Evolutionary conservation across 495 filamentous ascomycete genomes (phyloP).

Genomic region (Entonaema liquescens): DNA sequence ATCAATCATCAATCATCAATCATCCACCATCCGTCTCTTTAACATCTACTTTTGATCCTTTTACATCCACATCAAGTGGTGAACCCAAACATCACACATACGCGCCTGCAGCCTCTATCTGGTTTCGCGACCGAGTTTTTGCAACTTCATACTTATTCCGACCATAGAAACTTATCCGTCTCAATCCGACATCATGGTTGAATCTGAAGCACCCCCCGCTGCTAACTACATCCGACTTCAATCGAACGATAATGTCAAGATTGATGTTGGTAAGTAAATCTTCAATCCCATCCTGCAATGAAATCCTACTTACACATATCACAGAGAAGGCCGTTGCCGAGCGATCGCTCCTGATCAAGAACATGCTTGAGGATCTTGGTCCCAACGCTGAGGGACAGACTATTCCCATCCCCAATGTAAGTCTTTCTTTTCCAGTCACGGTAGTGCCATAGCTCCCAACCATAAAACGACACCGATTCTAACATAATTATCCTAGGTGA

Average conservation of each 20-base stretch:
- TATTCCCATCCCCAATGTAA: slow-evolving; percentile 89
- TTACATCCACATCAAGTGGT: not conserved
- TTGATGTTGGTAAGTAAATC: slow-evolving; percentile 46
- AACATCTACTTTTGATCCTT: slow-evolving; percentile 7
- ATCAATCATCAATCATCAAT: not conserved
- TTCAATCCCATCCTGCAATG: not conserved
- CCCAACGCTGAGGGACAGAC: slow-evolving; percentile 68
- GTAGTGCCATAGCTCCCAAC: not conserved
- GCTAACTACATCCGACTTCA: slow-evolving; percentile 28
- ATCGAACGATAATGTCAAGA: slow-evolving; percentile 42
- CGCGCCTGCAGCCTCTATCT: not conserved
- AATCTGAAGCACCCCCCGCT: slow-evolving; percentile 28
- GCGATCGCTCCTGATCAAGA: slow-evolving; percentile 94
- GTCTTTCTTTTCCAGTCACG: slow-evolving; percentile 43
- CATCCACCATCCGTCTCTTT: slow-evolving; percentile 4
- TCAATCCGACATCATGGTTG: slow-evolving; percentile 27
- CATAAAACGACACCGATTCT: not conserved
- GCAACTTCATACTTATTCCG: slow-evolving; percentile 11
- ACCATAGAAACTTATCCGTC: not conserved
- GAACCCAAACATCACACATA: not conserved
- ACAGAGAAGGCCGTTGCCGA: slow-evolving; percentile 86
- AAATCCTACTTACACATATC: slow-evolving; percentile 25
- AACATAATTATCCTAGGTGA: slow-evolving; percentile 67
- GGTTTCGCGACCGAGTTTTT: slow-evolving; percentile 4
- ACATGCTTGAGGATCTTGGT: slow-evolving; percentile 94